Percentiles rank a stretch among this genome's conserved stretches.
Conservation (phyloP, 495 filamentous ascomycete genomes). For the Bryoglossum gracile region DNA sequence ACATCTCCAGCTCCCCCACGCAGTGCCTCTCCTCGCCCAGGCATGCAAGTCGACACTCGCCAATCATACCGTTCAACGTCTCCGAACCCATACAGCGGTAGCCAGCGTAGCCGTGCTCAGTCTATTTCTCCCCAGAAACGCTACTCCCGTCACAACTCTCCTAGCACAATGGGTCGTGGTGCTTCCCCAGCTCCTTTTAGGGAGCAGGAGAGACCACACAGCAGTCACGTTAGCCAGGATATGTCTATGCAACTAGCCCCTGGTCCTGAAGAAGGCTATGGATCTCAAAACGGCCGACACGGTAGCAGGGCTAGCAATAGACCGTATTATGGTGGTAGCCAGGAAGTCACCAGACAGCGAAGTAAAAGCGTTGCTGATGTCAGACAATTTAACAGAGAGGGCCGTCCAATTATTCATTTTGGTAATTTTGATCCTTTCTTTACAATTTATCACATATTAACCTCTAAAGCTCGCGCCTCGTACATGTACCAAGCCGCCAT, state of each 20-base stretch:
- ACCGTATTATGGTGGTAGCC: slow-evolving; percentile 53
- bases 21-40: slow-evolving; percentile 45
- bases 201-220: slow-evolving; percentile 55
- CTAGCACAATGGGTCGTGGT: slow-evolving; percentile 44
- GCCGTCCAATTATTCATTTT: slow-evolving; percentile 81
- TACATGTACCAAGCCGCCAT: slow-evolving; percentile 94
- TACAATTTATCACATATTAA: slow-evolving; percentile 17
- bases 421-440: slow-evolving; percentile 50
- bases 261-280: slow-evolving; percentile 41
- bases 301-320: slow-evolving; percentile 30
- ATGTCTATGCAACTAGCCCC: slow-evolving; percentile 68
- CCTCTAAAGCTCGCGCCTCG: slow-evolving; percentile 70
- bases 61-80: slow-evolving; percentile 41
- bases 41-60: slow-evolving; percentile 29
- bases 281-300: slow-evolving; percentile 39
- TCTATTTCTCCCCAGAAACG: slow-evolving; percentile 38
- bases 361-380: slow-evolving; percentile 77
- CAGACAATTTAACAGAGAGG: slow-evolving; percentile 75
- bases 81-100: slow-evolving; percentile 43
- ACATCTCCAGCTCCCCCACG: slow-evolving; percentile 43
- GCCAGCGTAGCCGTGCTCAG: slow-evolving; percentile 32
- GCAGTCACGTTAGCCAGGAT: slow-evolving; percentile 46
- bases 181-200: slow-evolving; percentile 51
- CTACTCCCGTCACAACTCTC: slow-evolving; percentile 52
- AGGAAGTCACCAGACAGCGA: slow-evolving; percentile 47